These are phyloP conservation scores for Fagus sylvatica DNA, from an alignment of 306 rosid genomes.

Conservation along the genomic window DNA sequence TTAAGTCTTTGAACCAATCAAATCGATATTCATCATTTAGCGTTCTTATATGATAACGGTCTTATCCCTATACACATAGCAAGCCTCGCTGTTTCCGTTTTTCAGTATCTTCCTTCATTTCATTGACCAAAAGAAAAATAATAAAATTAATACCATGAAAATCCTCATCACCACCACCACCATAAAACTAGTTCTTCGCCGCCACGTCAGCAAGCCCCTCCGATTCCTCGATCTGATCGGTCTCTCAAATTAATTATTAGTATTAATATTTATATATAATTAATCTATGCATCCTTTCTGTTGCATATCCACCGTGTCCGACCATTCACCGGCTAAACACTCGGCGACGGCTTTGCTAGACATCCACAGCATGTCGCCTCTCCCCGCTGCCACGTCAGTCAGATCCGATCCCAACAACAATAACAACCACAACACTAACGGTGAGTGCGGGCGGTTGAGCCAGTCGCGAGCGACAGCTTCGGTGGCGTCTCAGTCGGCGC, in stretches of 20 bases:
- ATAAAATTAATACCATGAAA: too few relatives aligned
- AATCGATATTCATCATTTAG: too few relatives aligned
- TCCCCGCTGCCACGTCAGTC: constrained; percentile 33
- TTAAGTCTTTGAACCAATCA: too few relatives aligned
- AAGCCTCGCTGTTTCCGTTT: too few relatives aligned
- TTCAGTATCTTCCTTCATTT: too few relatives aligned
- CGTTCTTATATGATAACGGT: too few relatives aligned
- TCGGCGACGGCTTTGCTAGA: constrained; percentile 43
- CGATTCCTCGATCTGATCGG: constrained; percentile 15
- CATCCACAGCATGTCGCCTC: constrained; percentile 51
- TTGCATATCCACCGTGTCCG: constrained; percentile 73
- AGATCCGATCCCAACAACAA: constrained; percentile 65
- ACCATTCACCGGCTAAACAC: constrained; percentile 62
- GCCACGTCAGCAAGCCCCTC: constrained; percentile 16
- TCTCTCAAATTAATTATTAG: background rate
- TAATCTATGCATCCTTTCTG: constrained; percentile 84
- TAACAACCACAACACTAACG: constrained; percentile 15
- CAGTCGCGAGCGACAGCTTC: constrained; percentile 47
- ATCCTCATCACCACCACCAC: background rate
- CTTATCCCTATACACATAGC: too few relatives aligned
- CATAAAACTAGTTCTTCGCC: constrained; percentile 22
- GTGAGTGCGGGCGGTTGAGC: constrained; percentile 55
- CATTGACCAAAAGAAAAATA: too few relatives aligned
- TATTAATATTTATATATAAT: background rate
- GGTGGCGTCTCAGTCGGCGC: constrained; percentile 28